These are phyloP conservation scores for Elongisporangium prolatum DNA, from an alignment of 352 stramenopile species.

Conservation along the genomic window DNA sequence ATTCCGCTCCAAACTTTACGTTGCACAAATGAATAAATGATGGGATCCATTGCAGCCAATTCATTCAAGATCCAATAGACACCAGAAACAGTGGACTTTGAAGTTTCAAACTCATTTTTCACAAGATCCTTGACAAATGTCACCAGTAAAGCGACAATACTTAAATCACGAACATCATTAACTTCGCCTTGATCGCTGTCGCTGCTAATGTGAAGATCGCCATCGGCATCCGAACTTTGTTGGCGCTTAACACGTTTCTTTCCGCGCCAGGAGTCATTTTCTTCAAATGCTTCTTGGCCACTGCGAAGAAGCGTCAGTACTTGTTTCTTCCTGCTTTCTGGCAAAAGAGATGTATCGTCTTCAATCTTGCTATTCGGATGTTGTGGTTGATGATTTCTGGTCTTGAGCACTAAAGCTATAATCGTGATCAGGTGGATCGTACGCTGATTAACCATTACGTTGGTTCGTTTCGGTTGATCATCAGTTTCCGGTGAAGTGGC, in stretches of 20 bases:
- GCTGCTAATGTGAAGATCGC: constrained; percentile 65
- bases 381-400: constrained; percentile 16
- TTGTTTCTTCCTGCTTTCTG: constrained; percentile 44
- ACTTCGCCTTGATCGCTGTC: constrained; percentile 58
- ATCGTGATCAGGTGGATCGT: constrained; percentile 68
- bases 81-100: constrained; percentile 70
- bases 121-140: constrained; percentile 60
- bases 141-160: constrained; percentile 58
- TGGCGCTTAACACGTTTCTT: constrained; percentile 75
- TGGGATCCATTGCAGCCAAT: constrained; percentile 40
- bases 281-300: constrained; percentile 58
- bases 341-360: constrained; percentile 7
- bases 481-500: constrained; percentile 20
- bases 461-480: constrained; percentile 39
- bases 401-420: constrained; percentile 54
- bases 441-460: constrained; percentile 63
- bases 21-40: constrained; percentile 51
- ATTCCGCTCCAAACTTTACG: constrained; percentile 58
- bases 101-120: constrained; percentile 73
- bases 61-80: constrained; percentile 83
- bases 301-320: constrained; percentile 44
- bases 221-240: constrained; percentile 26
- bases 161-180: constrained; percentile 53
- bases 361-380: constrained; percentile 10
- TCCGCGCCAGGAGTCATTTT: constrained; percentile 39